These are phyloP conservation scores for Fusarium sp. DNA, from an alignment of 2,329 filamentous ascomycete genomes.

Conservation along the genomic window DNA sequence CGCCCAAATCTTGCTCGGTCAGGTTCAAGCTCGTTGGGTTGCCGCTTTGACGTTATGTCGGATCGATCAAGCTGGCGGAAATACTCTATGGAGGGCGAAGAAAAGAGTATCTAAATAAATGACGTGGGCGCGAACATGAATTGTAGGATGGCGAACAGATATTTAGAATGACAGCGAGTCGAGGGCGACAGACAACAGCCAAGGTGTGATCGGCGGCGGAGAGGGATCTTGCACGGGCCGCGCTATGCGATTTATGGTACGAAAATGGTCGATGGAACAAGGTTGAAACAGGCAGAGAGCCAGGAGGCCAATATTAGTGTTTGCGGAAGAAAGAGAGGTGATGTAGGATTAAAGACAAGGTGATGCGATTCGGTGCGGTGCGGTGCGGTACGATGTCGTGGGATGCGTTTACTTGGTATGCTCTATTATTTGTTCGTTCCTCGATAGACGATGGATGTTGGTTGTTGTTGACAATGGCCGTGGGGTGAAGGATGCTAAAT, in stretches of 20 bases:
- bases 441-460: constrained; percentile 5
- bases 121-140: constrained; percentile 6
- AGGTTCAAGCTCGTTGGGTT: constrained; percentile 3
- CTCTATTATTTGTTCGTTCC: constrained; percentile 16
- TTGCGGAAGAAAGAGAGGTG: constrained; percentile 9
- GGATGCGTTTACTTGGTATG: constrained; percentile 17
- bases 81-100: constrained; percentile 7
- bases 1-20: neutral
- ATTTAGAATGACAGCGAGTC: constrained; percentile 31
- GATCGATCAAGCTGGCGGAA: constrained; percentile 13
- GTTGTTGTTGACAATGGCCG: constrained; percentile 36
- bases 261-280: constrained; percentile 35
- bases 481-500: constrained; percentile 35
- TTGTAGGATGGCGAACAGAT: constrained; percentile 24
- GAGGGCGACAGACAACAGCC: constrained; percentile 34
- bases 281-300: constrained; percentile 42
- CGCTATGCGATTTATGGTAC: constrained; percentile 41
- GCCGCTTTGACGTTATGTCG: constrained; percentile 5
- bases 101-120: constrained; percentile 16
- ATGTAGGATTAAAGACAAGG: constrained; percentile 19
- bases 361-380: constrained; percentile 16
- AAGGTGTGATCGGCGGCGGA: constrained; percentile 41
- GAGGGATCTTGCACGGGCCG: constrained; percentile 39
- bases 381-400: constrained; percentile 15
- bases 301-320: constrained; percentile 24